Evolutionary conservation across 2,329 filamentous ascomycete species (phyloP), one percentile per base, ranked within the genome.

Genomic region (Lasiodiplodia hormozganensis): DNA sequence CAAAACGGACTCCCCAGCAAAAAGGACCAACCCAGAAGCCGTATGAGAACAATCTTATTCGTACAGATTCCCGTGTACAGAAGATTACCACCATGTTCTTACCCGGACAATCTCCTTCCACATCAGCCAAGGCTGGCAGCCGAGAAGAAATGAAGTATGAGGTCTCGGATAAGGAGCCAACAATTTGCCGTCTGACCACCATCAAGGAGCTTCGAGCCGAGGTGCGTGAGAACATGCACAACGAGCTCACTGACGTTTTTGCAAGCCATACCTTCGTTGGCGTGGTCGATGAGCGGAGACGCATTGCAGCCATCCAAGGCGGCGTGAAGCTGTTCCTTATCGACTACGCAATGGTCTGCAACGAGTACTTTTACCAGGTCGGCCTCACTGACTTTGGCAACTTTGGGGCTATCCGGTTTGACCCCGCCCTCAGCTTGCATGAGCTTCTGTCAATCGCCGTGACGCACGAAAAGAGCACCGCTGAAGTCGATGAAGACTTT

Each of bases 81-180:
- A 99, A 99, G 78, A 99, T 99, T 71, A 99, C 96, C 0, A 94
- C 92, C 70, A 98, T 99, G 95, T 88, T 99, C 38, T 86, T 89
- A n/a, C 86, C 89, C 7, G 73, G 72, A 14, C 74, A 21, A 81
- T 84, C 62, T 72, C 76, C 76, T 21, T 71, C 72, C 21, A 72
- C 75, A 1, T 74, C 75, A 12, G 75, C 76, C 14, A 77, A 78
- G 8, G 83, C 84, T 67, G 4, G 23, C 5, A 12, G 12, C 12
- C 69, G 36, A 8, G 85, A 90, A 65, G 84, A 86, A 4, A 82
- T 89, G 53, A 86, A 90, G 43, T 97, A 97, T 78, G 89, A 93
- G 73, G 85, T 83, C 7, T 88, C 88, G 1, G 89, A 93, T 66
- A 90, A 90, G 49, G 88, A 92, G 72, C 85, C 88, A 0, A 87